Base-by-base conservation (phyloP, 257 asterid genomes). In the Solanum pennellii region DNA sequence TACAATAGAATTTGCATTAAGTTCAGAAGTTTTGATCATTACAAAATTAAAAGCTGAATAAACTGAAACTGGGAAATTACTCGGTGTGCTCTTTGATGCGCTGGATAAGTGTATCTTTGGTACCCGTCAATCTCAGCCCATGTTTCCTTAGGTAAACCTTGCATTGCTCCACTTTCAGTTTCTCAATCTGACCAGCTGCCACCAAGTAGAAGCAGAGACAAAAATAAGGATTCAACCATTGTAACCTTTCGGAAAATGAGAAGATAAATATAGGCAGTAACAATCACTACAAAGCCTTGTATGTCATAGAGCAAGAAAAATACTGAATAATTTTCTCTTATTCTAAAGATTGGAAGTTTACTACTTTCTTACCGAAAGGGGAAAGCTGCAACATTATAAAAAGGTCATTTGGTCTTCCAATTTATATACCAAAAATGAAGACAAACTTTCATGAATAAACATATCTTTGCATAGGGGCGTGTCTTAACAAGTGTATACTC, bases 41-140 rank as follows among this genome's bases (percentile, higher is more conserved):
- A 49, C 88, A 25, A 66, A 12, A 45, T 31, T 31, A 82, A 79
- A 20, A 39, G 29, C 39, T 45, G 83, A 86, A 44, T 35, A 47
- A 87, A 82, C 35, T 10, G 65, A 45, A 52, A 56, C 6, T 35
- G 47, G 65, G 74, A 88, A 35, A 80, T 85, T 94, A 96, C 99
- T 92, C 93, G 9, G 91, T 91, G 86, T 96, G 98, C 92, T 95
- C 98, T 90, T 92, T 91, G 76, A 96, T 96, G 52, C 99, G 89
- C 89, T 87, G 92, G 69, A 94, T 91, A 11, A 95, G 91, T 27
- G 87, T 91, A 62, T 91, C 95, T 83, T 95, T 96, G 68, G 86
- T 95, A 39, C 99, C 99, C 29, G 98, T 90, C 92, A 96, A 89
- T 93, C 99, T 94, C 86, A 96, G 89, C 41, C 93, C 96, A 88